A percentile compares a stretch with the other conserved stretches of the same genome.
Evolutionary conservation across 768 basidiomycete genomes (phyloP).

Genomic region (Podaxis sp.): DNA sequence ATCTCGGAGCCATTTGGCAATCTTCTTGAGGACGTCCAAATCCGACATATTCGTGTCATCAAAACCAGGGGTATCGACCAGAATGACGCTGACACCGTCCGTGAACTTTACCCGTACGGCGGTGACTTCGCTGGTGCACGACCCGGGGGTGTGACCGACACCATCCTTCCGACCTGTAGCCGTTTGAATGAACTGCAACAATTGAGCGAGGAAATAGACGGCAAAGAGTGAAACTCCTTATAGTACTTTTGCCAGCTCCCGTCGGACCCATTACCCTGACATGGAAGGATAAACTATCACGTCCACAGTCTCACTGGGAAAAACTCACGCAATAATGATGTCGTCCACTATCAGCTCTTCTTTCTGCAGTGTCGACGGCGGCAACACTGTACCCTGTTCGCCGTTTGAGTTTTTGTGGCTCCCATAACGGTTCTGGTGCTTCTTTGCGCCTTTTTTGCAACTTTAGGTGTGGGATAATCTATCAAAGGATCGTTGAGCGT

Average conservation of each 20-base stretch:
- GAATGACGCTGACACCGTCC: not conserved
- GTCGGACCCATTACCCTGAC: constrained; percentile 14
- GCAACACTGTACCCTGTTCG: not conserved
- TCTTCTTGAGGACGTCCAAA: constrained; percentile 15
- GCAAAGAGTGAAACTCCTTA: not conserved
- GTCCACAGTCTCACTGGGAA: not conserved
- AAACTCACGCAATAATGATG: constrained; percentile 13
- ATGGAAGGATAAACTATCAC: not conserved
- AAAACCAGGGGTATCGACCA: constrained; percentile 19
- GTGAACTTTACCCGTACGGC: not conserved
- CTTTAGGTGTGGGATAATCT: no score
- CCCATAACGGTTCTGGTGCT: no score
- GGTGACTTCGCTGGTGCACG: not conserved
- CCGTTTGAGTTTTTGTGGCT: not conserved
- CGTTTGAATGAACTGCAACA: not conserved
- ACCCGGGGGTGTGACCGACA: constrained; percentile 6
- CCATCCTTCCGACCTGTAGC: not conserved
- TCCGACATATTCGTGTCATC: constrained; percentile 16
- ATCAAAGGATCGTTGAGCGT: no score
- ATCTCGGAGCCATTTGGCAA: constrained; percentile 14
- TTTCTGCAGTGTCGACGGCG: not conserved
- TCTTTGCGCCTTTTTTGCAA: no score
- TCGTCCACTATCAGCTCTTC: not conserved
- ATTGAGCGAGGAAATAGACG: not conserved
- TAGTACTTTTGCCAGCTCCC: constrained; percentile 14